phyloP scores from a whole-genome alignment of 1,139 yeast genomes.

The Groenewaldozyma auringiensis region DNA sequence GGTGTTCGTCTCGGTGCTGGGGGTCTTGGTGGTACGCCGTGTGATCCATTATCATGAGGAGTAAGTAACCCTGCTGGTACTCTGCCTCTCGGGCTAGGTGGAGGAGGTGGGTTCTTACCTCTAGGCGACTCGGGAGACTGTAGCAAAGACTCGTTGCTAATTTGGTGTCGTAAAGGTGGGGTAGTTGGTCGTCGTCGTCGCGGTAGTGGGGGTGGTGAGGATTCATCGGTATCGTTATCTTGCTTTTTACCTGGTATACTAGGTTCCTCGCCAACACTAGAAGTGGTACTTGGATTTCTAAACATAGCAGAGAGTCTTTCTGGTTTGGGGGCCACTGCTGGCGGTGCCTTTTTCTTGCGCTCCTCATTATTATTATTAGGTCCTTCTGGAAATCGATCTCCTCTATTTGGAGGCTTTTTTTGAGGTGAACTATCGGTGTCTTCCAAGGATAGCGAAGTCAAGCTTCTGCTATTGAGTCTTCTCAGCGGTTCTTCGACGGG shows the following conservation, averaged over 20 bases:
- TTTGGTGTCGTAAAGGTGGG: background rate
- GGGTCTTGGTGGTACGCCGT: background rate
- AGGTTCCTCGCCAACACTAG: background rate
- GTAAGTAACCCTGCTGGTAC: background rate
- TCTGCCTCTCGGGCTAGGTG: conserved; percentile 2
- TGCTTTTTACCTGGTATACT: background rate
- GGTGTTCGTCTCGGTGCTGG: conserved; percentile 1
- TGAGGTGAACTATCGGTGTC: background rate
- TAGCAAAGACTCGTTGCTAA: background rate
- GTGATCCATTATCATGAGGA: background rate
- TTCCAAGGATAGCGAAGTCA: background rate
- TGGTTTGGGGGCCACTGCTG: conserved; percentile 2
- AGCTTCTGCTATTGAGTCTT: background rate
- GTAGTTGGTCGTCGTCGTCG: conserved; percentile 1
- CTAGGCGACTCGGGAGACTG: background rate
- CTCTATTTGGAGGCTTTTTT: background rate
- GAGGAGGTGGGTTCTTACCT: background rate
- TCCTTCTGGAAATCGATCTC: background rate
- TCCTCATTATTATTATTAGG: background rate
- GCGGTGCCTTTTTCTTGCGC: background rate
- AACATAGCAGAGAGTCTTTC: background rate
- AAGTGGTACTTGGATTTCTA: background rate
- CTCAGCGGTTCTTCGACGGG: background rate
- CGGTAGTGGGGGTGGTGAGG: conserved; percentile 1
- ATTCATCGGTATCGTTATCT: background rate